Base-by-base conservation (phyloP, 2,329 filamentous ascomycete species). In the Trichoderma sp. region DNA sequence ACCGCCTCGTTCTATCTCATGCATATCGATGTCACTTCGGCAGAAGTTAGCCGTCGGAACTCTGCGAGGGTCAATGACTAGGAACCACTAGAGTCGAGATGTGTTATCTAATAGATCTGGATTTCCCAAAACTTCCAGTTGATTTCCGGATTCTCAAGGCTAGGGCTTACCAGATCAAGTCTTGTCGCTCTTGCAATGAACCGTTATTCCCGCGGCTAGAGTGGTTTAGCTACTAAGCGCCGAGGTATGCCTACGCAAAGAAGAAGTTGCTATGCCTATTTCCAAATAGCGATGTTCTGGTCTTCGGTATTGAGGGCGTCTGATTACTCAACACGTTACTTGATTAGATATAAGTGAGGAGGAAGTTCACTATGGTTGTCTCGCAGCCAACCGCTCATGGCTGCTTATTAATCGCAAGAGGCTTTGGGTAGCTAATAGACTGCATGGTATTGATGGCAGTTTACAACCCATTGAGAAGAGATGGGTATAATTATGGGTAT, bases 311-410 rank as follows among this genome's bases (percentile, higher is more conserved):
- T 54, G 24, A 26, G 13, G 51, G 7, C 51, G 11, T 16, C 51
- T 54, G 59, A 61, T 61, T 61, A 61, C 59, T 61, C 59, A 61
- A 61, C 59, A 61, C 6, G 16, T 24, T 34, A 24, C 28, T 18
- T 34, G 39, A 8, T 51, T 51, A 49, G 13, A 51, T 24, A 34
- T 51, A 18, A n/a, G 59, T 6, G 13, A 7, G 43, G 32, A 51
- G n/a, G 28, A 51, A 51, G n/a, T 14, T 61, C 59, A 21, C 21
- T 1, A 3, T 6, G 7, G 32, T 8, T 46, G 28, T 43, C 59
- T 18, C 14, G 59, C 28, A 28, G 28, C 59, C 51, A 61, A 21
- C 59, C 30, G 13, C 32, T 61, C 32, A 49, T n/a, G 7, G 43
- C 10, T 51, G 59, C 39, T 61, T 61, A 61, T n/a, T 34, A 61